Conservation (phyloP, 164 flowering plant species). For the Sextonia rubra region DNA sequence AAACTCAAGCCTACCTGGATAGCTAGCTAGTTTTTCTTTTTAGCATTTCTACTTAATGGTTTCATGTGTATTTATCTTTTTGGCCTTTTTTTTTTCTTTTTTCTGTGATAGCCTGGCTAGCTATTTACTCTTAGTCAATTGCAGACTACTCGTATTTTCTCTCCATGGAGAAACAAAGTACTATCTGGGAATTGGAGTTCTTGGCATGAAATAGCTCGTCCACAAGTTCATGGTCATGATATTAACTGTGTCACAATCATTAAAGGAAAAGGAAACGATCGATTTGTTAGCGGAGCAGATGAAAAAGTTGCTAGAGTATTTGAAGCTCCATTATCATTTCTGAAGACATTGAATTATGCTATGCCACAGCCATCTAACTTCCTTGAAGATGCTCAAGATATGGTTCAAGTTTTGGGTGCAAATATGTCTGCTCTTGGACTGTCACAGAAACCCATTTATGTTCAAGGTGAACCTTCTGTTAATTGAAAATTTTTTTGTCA, state of each 20-base stretch:
- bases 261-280: constrained; percentile 79
- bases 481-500: too few species aligned
- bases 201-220: constrained; percentile 98
- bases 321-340: constrained; percentile 90
- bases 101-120: background rate
- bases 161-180: constrained; percentile 61
- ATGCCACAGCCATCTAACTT: constrained; percentile 26
- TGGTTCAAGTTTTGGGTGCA: constrained; percentile 82
- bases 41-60: background rate
- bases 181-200: constrained; percentile 22
- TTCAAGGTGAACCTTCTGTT: constrained; percentile 39
- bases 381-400: constrained; percentile 44
- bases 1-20: too few species aligned
- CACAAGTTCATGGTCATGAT: constrained; percentile 99
- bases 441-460: constrained; percentile 91
- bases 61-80: background rate
- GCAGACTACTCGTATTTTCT: constrained; percentile 83
- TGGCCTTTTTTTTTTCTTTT: too few species aligned
- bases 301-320: constrained; percentile 98
- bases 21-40: too few species aligned
- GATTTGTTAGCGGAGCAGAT: constrained; percentile 95
- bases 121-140: constrained; percentile 4
- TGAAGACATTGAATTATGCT: constrained; percentile 71
- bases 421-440: constrained; percentile 98
- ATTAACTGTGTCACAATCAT: constrained; percentile 80